Evolutionary conservation across 2,329 filamentous ascomycete genomes (phyloP), one percentile per base, ranked within the genome.

Genomic region (Talaromyces sp.): DNA sequence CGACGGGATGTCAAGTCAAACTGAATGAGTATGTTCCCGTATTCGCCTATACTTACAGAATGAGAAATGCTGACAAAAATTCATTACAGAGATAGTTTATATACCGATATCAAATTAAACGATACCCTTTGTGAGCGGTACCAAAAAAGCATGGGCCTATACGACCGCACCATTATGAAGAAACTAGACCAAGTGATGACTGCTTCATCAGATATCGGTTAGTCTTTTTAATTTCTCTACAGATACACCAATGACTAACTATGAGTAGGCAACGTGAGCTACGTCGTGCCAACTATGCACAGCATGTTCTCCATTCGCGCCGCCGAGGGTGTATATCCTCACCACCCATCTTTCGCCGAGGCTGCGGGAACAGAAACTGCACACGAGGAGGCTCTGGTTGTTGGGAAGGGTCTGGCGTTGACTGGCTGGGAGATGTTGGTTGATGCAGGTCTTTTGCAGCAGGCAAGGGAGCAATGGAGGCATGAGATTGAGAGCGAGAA

Each of bases 221-320:
- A 6, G 69, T 67, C 4, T 13, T 11, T 2, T 11, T 22, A 9
- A 25, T 8, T 7, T 35, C 3, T 19, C 7, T n/a, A 47, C 9
- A 19, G 25, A 47, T 35, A 11, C 9, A 22, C 13, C 9, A 2
- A 49, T 17, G 13, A 49, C 13, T 50, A 31, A 50, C 22, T 31
- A 5, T 8, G 6, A 31, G 33, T 17, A 82, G 82, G 82, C 25
- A 85, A 85, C 62, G 81, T 85, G 10, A 80, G 78, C 13, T 81
- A 84, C 60, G 67, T 77, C 1, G 73, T 81, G 1, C 83, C 83
- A 1, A 78, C 77, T 4, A 80, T 85, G 59, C 83, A 85, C 67
- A 80, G 81, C 3, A 80, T 77, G 37, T 84, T 85, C 65, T 75
- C 72, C 1, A 82, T 85, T 39, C 75, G 79, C 0, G 74, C 78